phyloP scores from a whole-genome alignment of 345 rosid genomes.

The Tarenaya hassleriana region DNA sequence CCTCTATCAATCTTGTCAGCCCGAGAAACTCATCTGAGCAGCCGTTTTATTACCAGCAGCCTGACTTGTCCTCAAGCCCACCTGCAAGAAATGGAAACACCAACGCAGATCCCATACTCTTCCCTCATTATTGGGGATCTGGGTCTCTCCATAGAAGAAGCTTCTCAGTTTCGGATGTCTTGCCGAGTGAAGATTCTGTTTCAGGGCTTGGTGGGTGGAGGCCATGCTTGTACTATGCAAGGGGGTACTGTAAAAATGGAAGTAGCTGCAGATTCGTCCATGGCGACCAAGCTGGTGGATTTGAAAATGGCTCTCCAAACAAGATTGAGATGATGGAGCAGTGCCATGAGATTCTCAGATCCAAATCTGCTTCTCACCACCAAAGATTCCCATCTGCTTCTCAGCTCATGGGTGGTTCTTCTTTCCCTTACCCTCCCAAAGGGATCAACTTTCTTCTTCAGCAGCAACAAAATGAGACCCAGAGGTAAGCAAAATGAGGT shows the following conservation, averaged over 20 bases:
- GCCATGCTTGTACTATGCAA: slow-evolving; percentile 78
- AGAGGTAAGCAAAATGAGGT: slow-evolving; percentile 34
- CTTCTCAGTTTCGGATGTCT: slow-evolving; percentile 50
- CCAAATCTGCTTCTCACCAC: slow-evolving; percentile 67
- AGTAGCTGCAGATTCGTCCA: slow-evolving; percentile 78
- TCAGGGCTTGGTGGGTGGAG: slow-evolving; percentile 69
- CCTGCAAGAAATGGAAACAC: neutral
- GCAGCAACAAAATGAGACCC: slow-evolving; percentile 56
- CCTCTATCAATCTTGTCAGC: slow-evolving; percentile 26
- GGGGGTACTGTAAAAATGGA: slow-evolving; percentile 93
- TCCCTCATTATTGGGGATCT: slow-evolving; percentile 41
- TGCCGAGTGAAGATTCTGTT: slow-evolving; percentile 57
- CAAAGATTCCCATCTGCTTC: slow-evolving; percentile 46
- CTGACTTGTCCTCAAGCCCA: slow-evolving; percentile 39
- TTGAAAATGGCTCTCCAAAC: slow-evolving; percentile 55
- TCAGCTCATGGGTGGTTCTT: slow-evolving; percentile 47
- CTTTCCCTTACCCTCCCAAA: slow-evolving; percentile 65
- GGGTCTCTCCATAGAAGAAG: slow-evolving; percentile 57
- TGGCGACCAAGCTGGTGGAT: slow-evolving; percentile 35
- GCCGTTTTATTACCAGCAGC: slow-evolving; percentile 29
- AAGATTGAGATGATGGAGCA: slow-evolving; percentile 61
- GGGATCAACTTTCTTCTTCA: slow-evolving; percentile 47
- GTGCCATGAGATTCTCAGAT: slow-evolving; percentile 69
- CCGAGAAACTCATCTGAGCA: slow-evolving; percentile 36
- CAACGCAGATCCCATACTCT: slow-evolving; percentile 36